Percentiles rank a stretch among this genome's conserved stretches.
Evolutionary conservation across 2,329 filamentous ascomycete genomes (phyloP).

Genomic region (Amesomyces nigricolor): DNA sequence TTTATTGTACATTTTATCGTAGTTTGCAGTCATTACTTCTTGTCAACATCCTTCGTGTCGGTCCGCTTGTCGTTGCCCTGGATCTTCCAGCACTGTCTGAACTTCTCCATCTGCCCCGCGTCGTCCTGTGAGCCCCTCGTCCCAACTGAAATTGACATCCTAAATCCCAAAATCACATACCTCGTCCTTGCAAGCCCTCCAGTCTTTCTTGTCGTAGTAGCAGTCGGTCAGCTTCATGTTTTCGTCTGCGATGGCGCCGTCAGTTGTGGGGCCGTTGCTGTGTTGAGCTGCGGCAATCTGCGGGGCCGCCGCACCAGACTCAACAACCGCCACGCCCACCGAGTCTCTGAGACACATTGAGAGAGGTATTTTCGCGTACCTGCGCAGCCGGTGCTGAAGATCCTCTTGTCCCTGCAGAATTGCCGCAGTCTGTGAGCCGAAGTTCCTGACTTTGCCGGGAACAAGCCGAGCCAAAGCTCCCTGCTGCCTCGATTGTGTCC

Average conservation of each 20-base stretch:
- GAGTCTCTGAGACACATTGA: no score
- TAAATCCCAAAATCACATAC: slow-evolving; percentile 39
- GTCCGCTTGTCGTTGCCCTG: slow-evolving; percentile 84
- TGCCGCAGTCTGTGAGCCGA: slow-evolving; percentile 22
- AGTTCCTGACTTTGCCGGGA: background rate
- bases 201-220: slow-evolving; percentile 94
- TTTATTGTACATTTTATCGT: background rate
- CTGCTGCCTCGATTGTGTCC: background rate
- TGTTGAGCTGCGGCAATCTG: slow-evolving; percentile 10
- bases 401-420: slow-evolving; percentile 79
- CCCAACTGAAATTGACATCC: background rate
- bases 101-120: slow-evolving; percentile 70
- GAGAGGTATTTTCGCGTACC: slow-evolving; percentile 45
- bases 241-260: slow-evolving; percentile 55
- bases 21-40: background rate
- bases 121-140: slow-evolving; percentile 9
- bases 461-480: background rate
- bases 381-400: slow-evolving; percentile 92
- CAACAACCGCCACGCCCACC: slow-evolving; percentile 3
- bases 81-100: slow-evolving; percentile 85
- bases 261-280: slow-evolving; percentile 13
- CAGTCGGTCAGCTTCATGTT: slow-evolving; percentile 91
- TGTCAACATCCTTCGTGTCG: slow-evolving; percentile 58
- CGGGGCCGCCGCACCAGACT: background rate
- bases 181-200: slow-evolving; percentile 82